A percentile compares a stretch with the other conserved stretches of the same genome.
Evolutionary conservation across 139 green algal genomes (phyloP).

Genomic region (Ulvella scutata): DNA sequence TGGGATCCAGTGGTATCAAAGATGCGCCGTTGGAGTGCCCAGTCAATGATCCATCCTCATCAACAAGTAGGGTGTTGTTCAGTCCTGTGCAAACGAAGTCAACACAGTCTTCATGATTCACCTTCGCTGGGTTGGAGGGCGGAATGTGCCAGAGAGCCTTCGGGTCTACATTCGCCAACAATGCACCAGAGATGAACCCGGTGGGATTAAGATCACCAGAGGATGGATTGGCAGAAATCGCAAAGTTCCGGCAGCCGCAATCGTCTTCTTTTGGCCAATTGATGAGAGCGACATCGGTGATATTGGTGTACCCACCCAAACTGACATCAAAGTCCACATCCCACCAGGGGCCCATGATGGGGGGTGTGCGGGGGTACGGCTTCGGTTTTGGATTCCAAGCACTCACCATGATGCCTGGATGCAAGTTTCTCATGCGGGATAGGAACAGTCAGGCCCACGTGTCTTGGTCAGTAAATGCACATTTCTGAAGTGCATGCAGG

Average conservation of each 20-base stretch:
- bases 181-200: background rate
- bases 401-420: background rate
- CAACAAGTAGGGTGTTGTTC: background rate
- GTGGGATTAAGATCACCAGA: background rate
- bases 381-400: background rate
- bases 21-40: background rate
- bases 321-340: background rate
- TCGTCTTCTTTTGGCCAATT: background rate
- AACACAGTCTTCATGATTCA: background rate
- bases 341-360: conserved; percentile 1
- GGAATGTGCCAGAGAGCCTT: background rate
- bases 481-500: too few species aligned
- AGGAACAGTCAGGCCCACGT: too few species aligned
- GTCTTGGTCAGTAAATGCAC: too few species aligned
- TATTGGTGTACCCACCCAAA: background rate
- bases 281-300: background rate
- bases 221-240: background rate
- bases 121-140: background rate
- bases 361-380: background rate
- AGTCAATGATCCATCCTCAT: background rate
- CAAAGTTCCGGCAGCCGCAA: background rate
- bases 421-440: too few species aligned
- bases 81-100: background rate
- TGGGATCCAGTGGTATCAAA: background rate
- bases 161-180: background rate